A percentile compares a stretch with the other conserved stretches of the same genome.
These are phyloP conservation scores for Fusarium sp. DNA, from an alignment of 2,329 filamentous ascomycete species.

Conservation along the genomic window DNA sequence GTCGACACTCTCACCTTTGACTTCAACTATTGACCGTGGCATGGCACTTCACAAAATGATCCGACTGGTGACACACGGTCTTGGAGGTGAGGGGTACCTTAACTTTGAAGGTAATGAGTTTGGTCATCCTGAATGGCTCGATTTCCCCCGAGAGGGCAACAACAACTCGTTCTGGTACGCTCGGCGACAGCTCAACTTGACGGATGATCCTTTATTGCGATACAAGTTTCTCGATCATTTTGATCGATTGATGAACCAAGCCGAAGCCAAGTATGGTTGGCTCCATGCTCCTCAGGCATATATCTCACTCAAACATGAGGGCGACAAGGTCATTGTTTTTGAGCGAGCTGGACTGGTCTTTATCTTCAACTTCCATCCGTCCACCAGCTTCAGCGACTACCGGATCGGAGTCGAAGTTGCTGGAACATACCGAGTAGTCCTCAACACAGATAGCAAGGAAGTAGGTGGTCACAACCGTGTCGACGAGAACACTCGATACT, in stretches of 20 bases:
- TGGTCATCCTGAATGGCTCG: conserved; percentile 97
- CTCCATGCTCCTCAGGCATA: conserved; percentile 86
- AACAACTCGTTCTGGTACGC: conserved; percentile 95
- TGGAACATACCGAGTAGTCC: conserved; percentile 86
- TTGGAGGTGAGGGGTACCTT: conserved; percentile 95
- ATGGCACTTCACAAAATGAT: conserved; percentile 98
- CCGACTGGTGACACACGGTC: conserved; percentile 85
- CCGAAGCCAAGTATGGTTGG: conserved; percentile 92
- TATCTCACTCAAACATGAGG: conserved; percentile 91
- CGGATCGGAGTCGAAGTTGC: conserved; percentile 85
- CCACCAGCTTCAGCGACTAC: conserved; percentile 88
- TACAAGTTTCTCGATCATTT: conserved; percentile 95
- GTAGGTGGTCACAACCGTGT: conserved; percentile 85
- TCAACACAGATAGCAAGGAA: conserved; percentile 80
- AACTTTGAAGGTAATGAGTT: conserved; percentile 99
- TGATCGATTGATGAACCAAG: conserved; percentile 88
- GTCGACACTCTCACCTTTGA: conserved; percentile 85
- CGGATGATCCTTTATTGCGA: conserved; percentile 83
- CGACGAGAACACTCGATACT: conserved; percentile 83
- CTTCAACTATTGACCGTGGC: conserved; percentile 86
- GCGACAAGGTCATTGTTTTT: conserved; percentile 94
- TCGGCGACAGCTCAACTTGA: conserved; percentile 89
- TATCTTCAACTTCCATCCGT: conserved; percentile 95
- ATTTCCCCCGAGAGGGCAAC: conserved; percentile 95
- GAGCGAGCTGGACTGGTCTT: conserved; percentile 90